phyloP scores from a whole-genome alignment of 2,329 filamentous ascomycete genomes.

The Sclerotinia subarctica region DNA sequence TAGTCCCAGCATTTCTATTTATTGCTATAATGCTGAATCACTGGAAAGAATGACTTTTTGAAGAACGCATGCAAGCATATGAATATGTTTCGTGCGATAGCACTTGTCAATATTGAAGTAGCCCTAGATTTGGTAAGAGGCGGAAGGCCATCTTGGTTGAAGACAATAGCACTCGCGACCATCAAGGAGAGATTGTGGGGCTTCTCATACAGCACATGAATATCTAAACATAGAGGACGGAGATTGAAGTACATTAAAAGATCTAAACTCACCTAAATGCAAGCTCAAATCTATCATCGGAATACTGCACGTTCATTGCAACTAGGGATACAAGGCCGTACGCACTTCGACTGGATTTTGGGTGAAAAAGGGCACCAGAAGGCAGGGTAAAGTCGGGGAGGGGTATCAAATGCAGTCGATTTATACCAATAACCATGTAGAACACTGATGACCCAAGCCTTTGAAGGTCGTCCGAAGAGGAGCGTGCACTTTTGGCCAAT shows the following conservation, averaged over 20 bases:
- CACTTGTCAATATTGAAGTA: background rate
- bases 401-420: constrained; percentile 68
- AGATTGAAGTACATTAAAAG: background rate
- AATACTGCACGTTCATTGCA: constrained; percentile 55
- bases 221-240: background rate
- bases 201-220: background rate
- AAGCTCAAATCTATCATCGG: constrained; percentile 65
- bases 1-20: background rate
- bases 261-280: constrained; percentile 48
- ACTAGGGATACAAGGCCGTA: constrained; percentile 63
- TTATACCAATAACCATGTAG: constrained; percentile 66
- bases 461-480: constrained; percentile 63
- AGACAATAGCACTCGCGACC: constrained; percentile 2
- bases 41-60: background rate
- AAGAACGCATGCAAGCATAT: background rate
- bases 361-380: constrained; percentile 44
- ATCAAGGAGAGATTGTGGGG: background rate
- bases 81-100: background rate
- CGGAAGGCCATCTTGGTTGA: background rate
- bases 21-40: background rate
- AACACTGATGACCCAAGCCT: constrained; percentile 63
- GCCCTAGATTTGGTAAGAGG: too few species aligned
- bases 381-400: constrained; percentile 54
- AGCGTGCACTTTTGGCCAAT: constrained; percentile 50
- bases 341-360: constrained; percentile 47